Evolutionary conservation across 306 rosid genomes (phyloP).

Genomic region (Albizia julibrissin): DNA sequence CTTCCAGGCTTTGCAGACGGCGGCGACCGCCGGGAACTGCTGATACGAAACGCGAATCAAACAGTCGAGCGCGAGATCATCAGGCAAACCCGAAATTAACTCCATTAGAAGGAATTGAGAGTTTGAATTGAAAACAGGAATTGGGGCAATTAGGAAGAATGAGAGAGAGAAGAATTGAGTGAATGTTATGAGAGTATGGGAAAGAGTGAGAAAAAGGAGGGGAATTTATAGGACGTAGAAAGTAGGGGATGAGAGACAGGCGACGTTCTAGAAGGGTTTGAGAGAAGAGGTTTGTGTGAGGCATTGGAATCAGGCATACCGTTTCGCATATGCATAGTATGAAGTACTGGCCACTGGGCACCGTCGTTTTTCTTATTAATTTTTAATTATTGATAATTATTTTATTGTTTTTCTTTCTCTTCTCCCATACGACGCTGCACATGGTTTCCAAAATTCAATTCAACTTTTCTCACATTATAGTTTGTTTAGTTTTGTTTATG

Average conservation of each 20-base stretch:
- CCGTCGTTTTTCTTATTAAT: background rate
- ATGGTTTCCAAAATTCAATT: background rate
- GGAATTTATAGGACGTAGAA: background rate
- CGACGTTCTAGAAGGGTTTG: background rate
- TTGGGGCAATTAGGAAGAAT: background rate
- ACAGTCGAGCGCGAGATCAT: conserved; percentile 65
- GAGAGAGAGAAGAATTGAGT: background rate
- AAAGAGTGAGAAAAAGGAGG: background rate
- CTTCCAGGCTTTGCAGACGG: conserved; percentile 60
- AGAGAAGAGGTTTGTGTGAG: background rate
- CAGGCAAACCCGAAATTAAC: conserved; percentile 68
- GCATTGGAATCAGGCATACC: background rate
- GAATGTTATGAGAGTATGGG: background rate
- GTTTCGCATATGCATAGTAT: too few relatives aligned
- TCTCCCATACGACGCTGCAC: background rate
- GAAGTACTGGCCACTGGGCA: background rate
- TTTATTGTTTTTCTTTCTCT: background rate
- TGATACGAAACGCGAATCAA: conserved; percentile 46
- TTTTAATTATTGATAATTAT: background rate
- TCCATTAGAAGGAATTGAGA: conserved; percentile 44
- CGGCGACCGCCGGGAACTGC: conserved; percentile 43
- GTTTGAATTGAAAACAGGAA: background rate
- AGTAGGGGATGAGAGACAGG: background rate
- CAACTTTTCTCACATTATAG: background rate
- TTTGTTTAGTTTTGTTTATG: too few relatives aligned